These are phyloP conservation scores for Naematelia encephala DNA, from an alignment of 768 basidiomycete genomes.

Conservation along the genomic window DNA sequence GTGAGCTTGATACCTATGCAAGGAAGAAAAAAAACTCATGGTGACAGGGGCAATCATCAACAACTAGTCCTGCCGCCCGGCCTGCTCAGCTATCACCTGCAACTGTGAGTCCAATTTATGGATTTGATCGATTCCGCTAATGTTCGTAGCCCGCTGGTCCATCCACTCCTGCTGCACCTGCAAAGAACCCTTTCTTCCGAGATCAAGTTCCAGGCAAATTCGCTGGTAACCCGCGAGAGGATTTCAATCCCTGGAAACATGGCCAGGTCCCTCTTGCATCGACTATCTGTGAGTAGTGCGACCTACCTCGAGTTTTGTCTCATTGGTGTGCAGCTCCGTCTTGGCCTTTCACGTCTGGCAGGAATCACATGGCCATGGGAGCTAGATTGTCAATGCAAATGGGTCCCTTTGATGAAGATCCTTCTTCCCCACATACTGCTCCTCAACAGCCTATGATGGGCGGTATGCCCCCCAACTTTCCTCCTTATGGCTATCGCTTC, in stretches of 20 bases:
- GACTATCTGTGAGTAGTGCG: constrained; percentile 61
- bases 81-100: constrained; percentile 1
- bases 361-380: constrained; percentile 68
- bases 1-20: constrained; percentile 45
- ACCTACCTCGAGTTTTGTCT: neutral
- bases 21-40: constrained; percentile 1
- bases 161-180: constrained; percentile 51
- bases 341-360: constrained; percentile 90
- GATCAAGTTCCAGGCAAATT: constrained; percentile 66
- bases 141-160: constrained; percentile 14
- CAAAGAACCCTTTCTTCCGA: constrained; percentile 78
- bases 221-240: constrained; percentile 79
- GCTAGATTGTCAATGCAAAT: neutral
- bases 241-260: constrained; percentile 95
- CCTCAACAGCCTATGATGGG: constrained; percentile 18
- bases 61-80: constrained; percentile 20
- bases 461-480: constrained; percentile 25
- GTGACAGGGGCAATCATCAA: constrained; percentile 26
- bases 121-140: constrained; percentile 4
- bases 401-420: constrained; percentile 16
- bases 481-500: constrained; percentile 26
- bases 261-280: constrained; percentile 72
- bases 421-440: constrained; percentile 14
- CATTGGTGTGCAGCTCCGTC: constrained; percentile 54
- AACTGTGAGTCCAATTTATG: constrained; percentile 12